Evolutionary conservation across 345 rosid genomes (phyloP), one percentile per base, ranked within the genome.

Genomic region (Hypericum perforatum): DNA sequence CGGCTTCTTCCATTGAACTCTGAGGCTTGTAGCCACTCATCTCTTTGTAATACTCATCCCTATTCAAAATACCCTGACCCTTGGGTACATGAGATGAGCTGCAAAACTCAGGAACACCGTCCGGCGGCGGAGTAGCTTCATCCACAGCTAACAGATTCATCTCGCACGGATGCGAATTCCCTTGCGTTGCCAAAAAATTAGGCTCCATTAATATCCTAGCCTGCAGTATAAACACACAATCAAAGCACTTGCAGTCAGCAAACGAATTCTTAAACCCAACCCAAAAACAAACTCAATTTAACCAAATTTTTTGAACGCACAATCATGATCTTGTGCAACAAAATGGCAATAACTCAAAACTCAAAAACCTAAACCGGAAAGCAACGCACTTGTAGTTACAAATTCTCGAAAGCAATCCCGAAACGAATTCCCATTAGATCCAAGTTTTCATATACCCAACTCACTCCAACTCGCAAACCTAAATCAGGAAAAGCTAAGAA

Each of bases 201-300:
- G 73, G 61, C 56, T 76, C 97, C 78, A 73, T 78, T 44, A 92
- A 85, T 63, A 85, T 78, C 78, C 91, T 82, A 52, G 96, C 98
- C 96, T 91, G 78, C 57, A 56, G 71, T n/a, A n/a, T n/a, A n/a
- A n/a, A n/a, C n/a, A 60, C 14, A 41, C 7, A 73, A 54, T n/a
- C 44, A 67, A 63, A 56, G 56, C 8, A 61, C 10, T 41, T 40
- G 10, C 36, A 41, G 5, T 11, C 40, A 56, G 47, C 43, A 32
- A 7, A 32, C n/a, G n/a, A n/a, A n/a, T n/a, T n/a, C n/a, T n/a
- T n/a, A n/a, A n/a, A n/a, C n/a, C n/a, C n/a, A n/a, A n/a, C n/a
- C n/a, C n/a, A n/a, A n/a, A n/a, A n/a, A n/a, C n/a, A n/a, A n/a
- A n/a, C n/a, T n/a, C n/a, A n/a, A n/a, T n/a, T n/a, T n/a, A n/a